Evolutionary conservation across 1,284 basidiomycete species (phyloP), one percentile per base, ranked within the genome.

Genomic region (Meira nashicola): DNA sequence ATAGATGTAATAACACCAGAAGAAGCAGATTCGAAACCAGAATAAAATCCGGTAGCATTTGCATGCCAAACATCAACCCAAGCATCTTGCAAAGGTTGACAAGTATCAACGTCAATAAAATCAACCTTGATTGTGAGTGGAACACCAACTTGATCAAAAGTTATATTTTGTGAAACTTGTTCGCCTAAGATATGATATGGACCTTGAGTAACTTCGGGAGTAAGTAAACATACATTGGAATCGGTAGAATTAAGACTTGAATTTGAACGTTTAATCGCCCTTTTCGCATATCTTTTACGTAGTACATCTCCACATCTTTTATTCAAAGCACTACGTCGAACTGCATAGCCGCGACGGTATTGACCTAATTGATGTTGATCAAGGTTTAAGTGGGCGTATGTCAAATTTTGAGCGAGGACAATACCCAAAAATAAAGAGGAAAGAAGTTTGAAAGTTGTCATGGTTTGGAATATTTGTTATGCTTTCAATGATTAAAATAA

Each of bases 51-150:
- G 17, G 46, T 48, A 10, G 46, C 46, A 19, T 48, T 48, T 28
- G 46, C 46, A 19, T 19, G 25, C 46, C 46, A 48, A 19, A 48
- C 46, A 48, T 48, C 46, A 28, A 48, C 17, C 46, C 46, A 48
- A 19, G 46, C 46, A 19, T 28, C 17, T 48, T 48, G 9, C 14
- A 48, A 28, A 48, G 46, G 46, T 28, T 48, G 10, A 28, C 46
- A 48, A 10, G 46, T 48, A 28, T 48, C 17, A 19, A 10, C 10
- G 17, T 48, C 46, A 28, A 48, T 17, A 48, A 48, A 48, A 17
- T 48, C 46, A 17, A 48, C 46, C 9, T 48, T 17, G 17, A 48
- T 10, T 28, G 17, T 19, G 17, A 48, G 10, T 10, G 46, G 10
- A 28, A 48, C 25, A 48, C 46, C 46, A 28, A 17, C 10, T 10